A percentile compares a stretch with the other conserved stretches of the same genome.
phyloP scores from a whole-genome alignment of 23 red algal species.

The Gracilaria vermiculophylla region DNA sequence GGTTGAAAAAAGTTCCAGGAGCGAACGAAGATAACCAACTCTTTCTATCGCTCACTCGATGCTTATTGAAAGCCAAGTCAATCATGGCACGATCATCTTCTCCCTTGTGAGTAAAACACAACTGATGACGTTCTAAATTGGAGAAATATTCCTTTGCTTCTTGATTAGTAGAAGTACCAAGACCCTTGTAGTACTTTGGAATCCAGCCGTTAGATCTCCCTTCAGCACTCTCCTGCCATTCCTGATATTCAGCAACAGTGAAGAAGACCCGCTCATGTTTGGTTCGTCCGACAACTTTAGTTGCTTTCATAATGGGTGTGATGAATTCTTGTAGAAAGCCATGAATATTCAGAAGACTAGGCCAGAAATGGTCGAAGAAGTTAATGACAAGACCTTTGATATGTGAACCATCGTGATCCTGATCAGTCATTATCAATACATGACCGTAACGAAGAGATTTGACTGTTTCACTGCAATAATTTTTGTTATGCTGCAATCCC shows the following conservation, averaged over 20 bases:
- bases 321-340: constrained; percentile 97
- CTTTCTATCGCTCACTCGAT: constrained; percentile 80
- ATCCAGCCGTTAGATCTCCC: constrained; percentile 64
- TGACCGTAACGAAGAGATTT: constrained; percentile 94
- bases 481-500: constrained; percentile 85
- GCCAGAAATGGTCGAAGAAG: constrained; percentile 99
- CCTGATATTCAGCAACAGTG: constrained; percentile 84
- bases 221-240: constrained; percentile 51
- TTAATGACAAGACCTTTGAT: constrained; percentile 99
- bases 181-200: constrained; percentile 98
- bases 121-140: constrained; percentile 76
- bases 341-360: constrained; percentile 68
- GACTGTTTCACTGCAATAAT: constrained; percentile 66
- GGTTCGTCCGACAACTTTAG: constrained; percentile 3
- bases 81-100: constrained; percentile 57
- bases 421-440: constrained; percentile 99
- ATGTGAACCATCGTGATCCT: constrained; percentile 98
- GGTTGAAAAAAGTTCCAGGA: constrained; percentile 84
- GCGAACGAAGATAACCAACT: constrained; percentile 74
- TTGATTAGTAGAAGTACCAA: constrained; percentile 79
- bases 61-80: constrained; percentile 93
- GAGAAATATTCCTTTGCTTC: constrained; percentile 96
- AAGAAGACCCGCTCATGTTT: constrained; percentile 76
- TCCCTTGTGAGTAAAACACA: constrained; percentile 62
- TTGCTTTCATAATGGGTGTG: constrained; percentile 91